Conservation (phyloP, 148 eudicot species). For the Rhododendron simsii region DNA sequence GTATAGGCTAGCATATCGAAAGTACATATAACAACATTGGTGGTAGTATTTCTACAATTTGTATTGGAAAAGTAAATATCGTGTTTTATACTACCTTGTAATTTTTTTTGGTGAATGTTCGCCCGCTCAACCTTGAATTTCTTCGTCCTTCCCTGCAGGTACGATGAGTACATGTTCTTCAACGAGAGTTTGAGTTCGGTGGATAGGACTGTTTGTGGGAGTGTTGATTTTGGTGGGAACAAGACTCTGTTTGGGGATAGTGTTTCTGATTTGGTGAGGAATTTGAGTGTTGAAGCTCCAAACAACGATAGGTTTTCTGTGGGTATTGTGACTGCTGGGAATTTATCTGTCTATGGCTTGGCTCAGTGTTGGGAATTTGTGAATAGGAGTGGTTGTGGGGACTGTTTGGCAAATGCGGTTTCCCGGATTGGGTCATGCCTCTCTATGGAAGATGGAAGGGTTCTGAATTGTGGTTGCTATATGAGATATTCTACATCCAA, state of each 20-base stretch:
- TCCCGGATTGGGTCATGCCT: constrained; percentile 21
- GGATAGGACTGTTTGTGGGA: constrained; percentile 28
- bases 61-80: background rate
- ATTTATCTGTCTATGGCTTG: constrained; percentile 39
- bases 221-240: constrained; percentile 18
- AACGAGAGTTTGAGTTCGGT: constrained; percentile 21
- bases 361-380: constrained; percentile 55
- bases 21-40: background rate
- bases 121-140: background rate
- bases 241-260: constrained; percentile 18
- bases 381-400: constrained; percentile 32
- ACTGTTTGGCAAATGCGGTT: constrained; percentile 33
- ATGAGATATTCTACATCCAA: constrained; percentile 38
- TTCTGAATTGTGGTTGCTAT: constrained; percentile 46
- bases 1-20: too few relatives aligned
- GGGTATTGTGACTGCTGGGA: constrained; percentile 17
- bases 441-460: constrained; percentile 37
- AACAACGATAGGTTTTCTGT: constrained; percentile 29
- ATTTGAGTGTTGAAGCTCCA: constrained; percentile 23
- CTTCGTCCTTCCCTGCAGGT: background rate
- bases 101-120: too few relatives aligned
- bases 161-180: constrained; percentile 29
- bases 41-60: background rate
- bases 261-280: constrained; percentile 22
- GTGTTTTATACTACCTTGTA: too few relatives aligned